Evolutionary conservation across 179 eudicot genomes (phyloP), one percentile per base, ranked within the genome.

Genomic region (Heliamphora pulchella): DNA sequence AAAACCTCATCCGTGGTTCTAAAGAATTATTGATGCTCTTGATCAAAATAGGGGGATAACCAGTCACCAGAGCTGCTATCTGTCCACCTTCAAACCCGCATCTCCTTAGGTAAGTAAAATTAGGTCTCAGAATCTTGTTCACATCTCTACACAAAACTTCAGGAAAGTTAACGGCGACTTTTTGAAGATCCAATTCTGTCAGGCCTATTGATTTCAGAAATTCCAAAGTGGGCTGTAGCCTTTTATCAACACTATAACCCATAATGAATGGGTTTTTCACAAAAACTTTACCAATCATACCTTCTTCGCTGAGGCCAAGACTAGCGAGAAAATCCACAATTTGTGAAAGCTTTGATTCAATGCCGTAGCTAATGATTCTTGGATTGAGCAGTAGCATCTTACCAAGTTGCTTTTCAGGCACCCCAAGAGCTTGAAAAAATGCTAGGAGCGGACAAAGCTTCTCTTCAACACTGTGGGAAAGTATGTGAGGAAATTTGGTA

Each of bases 361-460:
- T 92, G 84, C 98, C 92, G 72, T 96, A 96, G 84, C 98, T 96
- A 53, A 96, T 82, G 53, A 96, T 91, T 84, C 99, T 90, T 15
- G 99, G 99, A 84, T 96, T 96, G 20, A 85, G 70, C 71, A 96
- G 78, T 46, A 96, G 72, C 92, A 96, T 94, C 80, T 93, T 96
- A 74, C 98, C 98, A 59, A 94, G 80, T 82, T 90, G 96, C 84
- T 92, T 92, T 54, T 90, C 93, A 0, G 93, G 90, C 14, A 94
- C 82, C 43, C 99, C 97, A 65, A 96, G 92, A 57, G 96, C 87
- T 84, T 96, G 96, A 62, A 96, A 91, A 83, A 96, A 96, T 47
- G 94, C 99, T 46, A 96, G 83, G 83, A 96, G 87, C 2, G 99
- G 98, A 81, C 99, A 96, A 57, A 96, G 92, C 86, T 96, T 96